Evolutionary conservation across 257 asterid genomes (phyloP), one percentile per base, ranked within the genome.

Genomic region (Solanum bukasovii): DNA sequence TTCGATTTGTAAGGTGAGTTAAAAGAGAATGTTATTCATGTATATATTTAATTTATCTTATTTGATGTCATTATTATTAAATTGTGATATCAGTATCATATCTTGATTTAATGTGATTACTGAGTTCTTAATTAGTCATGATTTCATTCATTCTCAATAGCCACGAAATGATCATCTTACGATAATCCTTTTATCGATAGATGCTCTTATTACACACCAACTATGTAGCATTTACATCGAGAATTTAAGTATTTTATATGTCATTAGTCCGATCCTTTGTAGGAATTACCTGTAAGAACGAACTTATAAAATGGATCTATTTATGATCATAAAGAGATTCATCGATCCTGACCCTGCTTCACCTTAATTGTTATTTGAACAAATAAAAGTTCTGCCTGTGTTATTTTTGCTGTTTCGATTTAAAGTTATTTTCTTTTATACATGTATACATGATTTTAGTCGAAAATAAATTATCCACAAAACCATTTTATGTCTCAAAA

Each of bases 1-100:
- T 82, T 82, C 70, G 12, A 49, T 81, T 82, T 82, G 67, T 46
- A 78, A 29, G 85, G 85, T 46, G 11, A 46, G 18, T 81, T 27
- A 46, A 81, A 81, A 44, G 85, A 42, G 37, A 27, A 81, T 46
- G 68, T 29, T 29, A 34, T 29, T 81, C 67, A 49, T 82, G 86
- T 82, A 82, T 27, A 49, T 49, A 82, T 49, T 46, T 16, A 35
- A 9, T 29, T 81, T 81, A 49, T 46, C 70, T n/a, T 81, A 27
- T 29, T 46, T 81, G 61, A 46, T 46, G 42, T 5, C 68, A 46
- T 81, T 65, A 81, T 46, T 29, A 29, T 46, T 18, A 46, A 27
- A 46, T 81, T 46, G 70, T 82, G 85, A 82, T 46, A 78, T 13
- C 37, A 67, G 1, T 25, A 71, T 27, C 85, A 79, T 23, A 0